Percentiles rank a stretch among this genome's conserved stretches.
Conservation (phyloP, 768 basidiomycete species). For the Tubosaeta sp. region DNA sequence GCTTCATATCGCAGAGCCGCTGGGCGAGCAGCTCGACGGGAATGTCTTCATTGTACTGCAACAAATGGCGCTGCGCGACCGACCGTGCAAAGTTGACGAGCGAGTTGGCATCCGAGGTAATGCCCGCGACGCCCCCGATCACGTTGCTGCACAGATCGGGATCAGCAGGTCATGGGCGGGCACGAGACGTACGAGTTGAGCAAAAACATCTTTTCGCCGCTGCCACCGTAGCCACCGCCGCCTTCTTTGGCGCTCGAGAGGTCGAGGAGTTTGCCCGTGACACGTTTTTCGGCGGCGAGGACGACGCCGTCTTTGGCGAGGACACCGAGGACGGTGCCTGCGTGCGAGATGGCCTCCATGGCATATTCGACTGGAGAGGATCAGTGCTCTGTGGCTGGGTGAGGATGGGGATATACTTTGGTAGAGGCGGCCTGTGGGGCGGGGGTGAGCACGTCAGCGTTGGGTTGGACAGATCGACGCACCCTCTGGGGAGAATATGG, state of each 20-base stretch:
- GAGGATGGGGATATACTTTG: slow-evolving; percentile 62
- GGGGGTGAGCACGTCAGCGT: slow-evolving; percentile 2
- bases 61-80: slow-evolving; percentile 84
- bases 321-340: slow-evolving; percentile 90
- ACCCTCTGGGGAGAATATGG: slow-evolving; percentile 99
- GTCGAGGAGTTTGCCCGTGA: slow-evolving; percentile 96
- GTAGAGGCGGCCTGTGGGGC: slow-evolving; percentile 79
- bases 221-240: slow-evolving; percentile 82
- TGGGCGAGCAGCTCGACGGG: slow-evolving; percentile 96
- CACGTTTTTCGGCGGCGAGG: slow-evolving; percentile 94
- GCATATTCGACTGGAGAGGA: slow-evolving; percentile 86
- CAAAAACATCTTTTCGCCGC: slow-evolving; percentile 96
- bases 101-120: slow-evolving; percentile 97
- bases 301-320: slow-evolving; percentile 89
- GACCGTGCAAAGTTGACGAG: slow-evolving; percentile 91
- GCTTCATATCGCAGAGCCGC: slow-evolving; percentile 93
- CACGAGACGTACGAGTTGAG: slow-evolving; percentile 71
- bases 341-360: slow-evolving; percentile 98
- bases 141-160: slow-evolving; percentile 63
- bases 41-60: slow-evolving; percentile 94
- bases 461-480: slow-evolving; percentile 19
- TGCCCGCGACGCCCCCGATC: slow-evolving; percentile 90
- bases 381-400: neutral
- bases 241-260: slow-evolving; percentile 81
- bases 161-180: slow-evolving; percentile 1